Conservation (phyloP, 345 rosid species). For the Eucalyptus pauciflora region DNA sequence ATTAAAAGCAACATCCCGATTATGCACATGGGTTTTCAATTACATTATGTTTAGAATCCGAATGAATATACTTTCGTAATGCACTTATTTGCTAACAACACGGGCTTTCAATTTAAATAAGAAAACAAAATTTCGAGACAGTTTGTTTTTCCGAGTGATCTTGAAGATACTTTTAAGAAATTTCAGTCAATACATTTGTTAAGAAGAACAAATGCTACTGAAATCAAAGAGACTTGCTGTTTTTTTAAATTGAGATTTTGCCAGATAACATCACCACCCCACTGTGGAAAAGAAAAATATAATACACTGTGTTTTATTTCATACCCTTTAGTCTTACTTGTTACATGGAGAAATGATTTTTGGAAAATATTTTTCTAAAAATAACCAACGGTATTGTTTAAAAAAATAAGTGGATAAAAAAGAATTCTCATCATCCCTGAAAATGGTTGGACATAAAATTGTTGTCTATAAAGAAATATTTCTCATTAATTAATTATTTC, state of each 20-base stretch:
- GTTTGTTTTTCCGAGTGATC: rapidly evolving
- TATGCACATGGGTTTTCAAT: background rate
- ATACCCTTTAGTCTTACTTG: too few species aligned
- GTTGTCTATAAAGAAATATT: rapidly evolving
- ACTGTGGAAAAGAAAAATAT: too few species aligned
- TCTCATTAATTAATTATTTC: too few species aligned
- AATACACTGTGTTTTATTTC: too few species aligned
- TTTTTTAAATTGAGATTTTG: background rate
- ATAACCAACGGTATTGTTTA: rapidly evolving
- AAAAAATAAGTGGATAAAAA: rapidly evolving
- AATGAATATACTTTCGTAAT: background rate
- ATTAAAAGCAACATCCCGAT: background rate
- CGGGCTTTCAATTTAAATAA: background rate
- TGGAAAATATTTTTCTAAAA: too few species aligned
- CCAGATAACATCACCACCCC: background rate
- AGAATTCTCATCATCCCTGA: background rate
- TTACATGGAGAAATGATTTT: too few species aligned
- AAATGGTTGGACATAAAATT: background rate
- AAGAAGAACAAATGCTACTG: background rate
- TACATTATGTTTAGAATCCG: background rate
- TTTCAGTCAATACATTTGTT: background rate
- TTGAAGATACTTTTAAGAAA: background rate
- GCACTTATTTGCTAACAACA: background rate
- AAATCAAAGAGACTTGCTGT: background rate
- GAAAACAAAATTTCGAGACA: background rate